A percentile compares a stretch with the other conserved stretches of the same genome.
These are phyloP conservation scores for Candolleomyces eurysporus DNA, from an alignment of 768 basidiomycete species.

Conservation along the genomic window DNA sequence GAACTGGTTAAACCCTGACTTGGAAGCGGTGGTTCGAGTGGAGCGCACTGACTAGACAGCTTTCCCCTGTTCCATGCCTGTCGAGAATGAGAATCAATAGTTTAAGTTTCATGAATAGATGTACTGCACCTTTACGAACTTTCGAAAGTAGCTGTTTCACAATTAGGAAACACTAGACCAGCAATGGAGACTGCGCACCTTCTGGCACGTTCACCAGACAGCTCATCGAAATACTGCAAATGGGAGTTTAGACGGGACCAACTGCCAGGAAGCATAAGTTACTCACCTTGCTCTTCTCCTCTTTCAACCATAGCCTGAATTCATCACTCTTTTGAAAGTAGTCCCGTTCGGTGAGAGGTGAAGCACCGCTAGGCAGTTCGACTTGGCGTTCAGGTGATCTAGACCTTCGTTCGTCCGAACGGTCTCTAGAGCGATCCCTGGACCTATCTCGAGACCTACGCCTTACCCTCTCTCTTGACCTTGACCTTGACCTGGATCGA, in stretches of 20 bases:
- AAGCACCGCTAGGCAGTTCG: constrained; percentile 52
- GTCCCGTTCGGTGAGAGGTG: constrained; percentile 76
- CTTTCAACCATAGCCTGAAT: constrained; percentile 85
- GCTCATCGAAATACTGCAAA: constrained; percentile 78
- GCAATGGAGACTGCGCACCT: constrained; percentile 43
- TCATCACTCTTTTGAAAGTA: constrained; percentile 89
- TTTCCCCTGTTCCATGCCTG: constrained; percentile 84
- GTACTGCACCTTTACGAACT: constrained; percentile 73
- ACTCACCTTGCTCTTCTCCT: constrained; percentile 50
- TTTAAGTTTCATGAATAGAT: neutral
- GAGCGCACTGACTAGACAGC: constrained; percentile 51
- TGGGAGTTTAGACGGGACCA: neutral
- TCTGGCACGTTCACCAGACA: constrained; percentile 78
- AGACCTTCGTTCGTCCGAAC: constrained; percentile 36
- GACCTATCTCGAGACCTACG: constrained; percentile 22
- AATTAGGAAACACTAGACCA: constrained; percentile 27
- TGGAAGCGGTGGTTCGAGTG: neutral
- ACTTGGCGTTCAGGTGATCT: constrained; percentile 42
- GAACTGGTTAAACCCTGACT: neutral
- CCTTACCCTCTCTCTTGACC: neutral
- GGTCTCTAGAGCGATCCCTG: constrained; percentile 23
- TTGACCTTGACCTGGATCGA: neutral
- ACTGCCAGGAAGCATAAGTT: neutral
- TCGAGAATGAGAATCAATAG: neutral
- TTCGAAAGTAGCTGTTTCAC: constrained; percentile 76